A percentile compares a stretch with the other conserved stretches of the same genome.
Evolutionary conservation across 1,139 yeast genomes (phyloP).

Genomic region (Yamadazyma conglobata): DNA sequence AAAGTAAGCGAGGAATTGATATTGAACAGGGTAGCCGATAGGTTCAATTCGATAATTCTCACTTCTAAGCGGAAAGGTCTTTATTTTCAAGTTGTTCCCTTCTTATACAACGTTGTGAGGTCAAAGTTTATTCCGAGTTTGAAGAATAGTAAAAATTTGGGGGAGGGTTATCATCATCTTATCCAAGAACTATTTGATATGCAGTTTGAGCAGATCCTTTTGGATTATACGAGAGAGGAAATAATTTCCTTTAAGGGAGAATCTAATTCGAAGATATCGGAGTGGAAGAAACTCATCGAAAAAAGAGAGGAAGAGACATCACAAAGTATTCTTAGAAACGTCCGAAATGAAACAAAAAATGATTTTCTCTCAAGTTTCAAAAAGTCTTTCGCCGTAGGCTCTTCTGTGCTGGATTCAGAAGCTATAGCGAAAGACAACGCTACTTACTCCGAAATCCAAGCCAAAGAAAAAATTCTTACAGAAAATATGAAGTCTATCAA

Average conservation of each 20-base stretch:
- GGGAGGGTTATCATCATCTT: conserved; percentile 28
- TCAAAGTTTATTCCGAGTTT: conserved; percentile 24
- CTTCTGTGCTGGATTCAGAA: conserved; percentile 14
- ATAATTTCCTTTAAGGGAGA: conserved; percentile 26
- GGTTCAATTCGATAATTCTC: conserved; percentile 29
- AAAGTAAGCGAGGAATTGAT: conserved; percentile 46
- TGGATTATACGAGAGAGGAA: conserved; percentile 51
- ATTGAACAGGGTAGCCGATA: conserved; percentile 38
- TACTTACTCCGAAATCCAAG: conserved; percentile 39
- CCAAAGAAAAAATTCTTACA: conserved; percentile 41
- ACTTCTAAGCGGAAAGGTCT: conserved; percentile 25
- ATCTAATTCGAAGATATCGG: conserved; percentile 24
- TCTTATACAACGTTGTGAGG: conserved; percentile 27
- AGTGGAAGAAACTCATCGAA: conserved; percentile 35
- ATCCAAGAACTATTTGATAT: conserved; percentile 45
- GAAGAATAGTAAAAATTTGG: conserved; percentile 30
- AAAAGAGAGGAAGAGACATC: conserved; percentile 41
- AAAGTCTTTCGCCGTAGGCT: conserved; percentile 51
- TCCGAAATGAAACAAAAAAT: conserved; percentile 39
- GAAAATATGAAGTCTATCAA: conserved; percentile 43
- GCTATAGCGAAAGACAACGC: conserved; percentile 17
- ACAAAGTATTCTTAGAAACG: conserved; percentile 37
- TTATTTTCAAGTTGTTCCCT: conserved; percentile 31
- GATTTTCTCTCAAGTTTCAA: conserved; percentile 57
- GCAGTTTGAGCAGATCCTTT: conserved; percentile 43